Conservation (phyloP, 1,284 basidiomycete species). For the Heterobasidion parviporum region DNA sequence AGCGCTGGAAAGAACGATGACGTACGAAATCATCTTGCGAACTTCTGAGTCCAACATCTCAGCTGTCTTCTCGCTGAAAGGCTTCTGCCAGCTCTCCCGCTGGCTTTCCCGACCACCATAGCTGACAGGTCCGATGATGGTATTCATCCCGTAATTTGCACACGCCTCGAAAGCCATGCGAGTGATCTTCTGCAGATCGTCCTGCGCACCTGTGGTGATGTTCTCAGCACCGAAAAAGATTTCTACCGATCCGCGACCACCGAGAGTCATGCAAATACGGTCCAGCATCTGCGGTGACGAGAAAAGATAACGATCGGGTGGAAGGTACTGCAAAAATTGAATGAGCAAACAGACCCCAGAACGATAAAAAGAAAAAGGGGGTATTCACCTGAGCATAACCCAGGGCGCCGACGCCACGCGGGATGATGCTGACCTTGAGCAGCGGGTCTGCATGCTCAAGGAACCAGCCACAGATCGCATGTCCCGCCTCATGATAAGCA, state of each 20-base stretch:
- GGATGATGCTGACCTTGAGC: conserved; percentile 98
- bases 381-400: conserved; percentile 83
- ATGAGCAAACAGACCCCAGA: not conserved
- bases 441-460: conserved; percentile 95
- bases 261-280: conserved; percentile 98
- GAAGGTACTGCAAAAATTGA: conserved; percentile 63
- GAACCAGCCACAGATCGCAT: conserved; percentile 98
- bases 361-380: conserved; percentile 12
- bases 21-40: conserved; percentile 87
- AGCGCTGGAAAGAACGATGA: conserved; percentile 9
- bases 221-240: conserved; percentile 93
- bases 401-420: conserved; percentile 90
- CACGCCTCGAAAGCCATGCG: conserved; percentile 95
- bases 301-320: conserved; percentile 92
- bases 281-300: conserved; percentile 93
- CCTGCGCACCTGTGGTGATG: conserved; percentile 97
- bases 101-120: conserved; percentile 84
- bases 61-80: conserved; percentile 95
- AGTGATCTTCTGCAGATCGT: conserved; percentile 97
- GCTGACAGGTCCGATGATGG: conserved; percentile 89
- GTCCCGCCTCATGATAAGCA: conserved; percentile 98
- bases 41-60: conserved; percentile 91
- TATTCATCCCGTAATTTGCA: conserved; percentile 96
- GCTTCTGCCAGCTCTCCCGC: conserved; percentile 90
- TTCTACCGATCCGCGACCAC: conserved; percentile 96